Conservation (phyloP, 257 asterid genomes). For the Solanum lycopersicoides region DNA sequence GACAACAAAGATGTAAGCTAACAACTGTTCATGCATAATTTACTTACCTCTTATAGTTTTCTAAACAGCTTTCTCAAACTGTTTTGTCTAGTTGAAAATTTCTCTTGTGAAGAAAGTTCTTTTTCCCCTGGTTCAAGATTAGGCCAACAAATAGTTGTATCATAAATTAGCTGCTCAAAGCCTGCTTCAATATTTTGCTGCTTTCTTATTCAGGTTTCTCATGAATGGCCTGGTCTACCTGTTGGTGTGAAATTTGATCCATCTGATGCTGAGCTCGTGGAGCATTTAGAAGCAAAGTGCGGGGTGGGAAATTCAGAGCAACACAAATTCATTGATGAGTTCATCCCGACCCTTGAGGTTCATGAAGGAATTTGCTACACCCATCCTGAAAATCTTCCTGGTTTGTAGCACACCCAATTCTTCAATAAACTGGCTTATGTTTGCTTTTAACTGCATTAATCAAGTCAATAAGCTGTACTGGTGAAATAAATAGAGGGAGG, state of each 20-base stretch:
- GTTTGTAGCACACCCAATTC: constrained; percentile 22
- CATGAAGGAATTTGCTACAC: constrained; percentile 76
- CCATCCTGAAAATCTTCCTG: constrained; percentile 98
- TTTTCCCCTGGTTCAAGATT: not conserved
- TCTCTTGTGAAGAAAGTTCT: not conserved
- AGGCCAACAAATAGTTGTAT: not conserved
- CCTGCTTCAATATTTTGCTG: not conserved
- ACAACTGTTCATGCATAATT: not conserved
- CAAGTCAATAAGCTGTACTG: not conserved
- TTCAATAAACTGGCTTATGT: not conserved
- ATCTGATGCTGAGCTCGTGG: constrained; percentile 67
- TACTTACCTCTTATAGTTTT: not conserved
- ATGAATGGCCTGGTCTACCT: constrained; percentile 82
- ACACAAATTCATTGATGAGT: constrained; percentile 60
- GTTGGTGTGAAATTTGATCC: constrained; percentile 88
- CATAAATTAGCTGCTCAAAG: not conserved
- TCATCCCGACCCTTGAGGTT: constrained; percentile 70
- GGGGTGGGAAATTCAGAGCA: constrained; percentile 39
- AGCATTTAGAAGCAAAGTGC: constrained; percentile 77
- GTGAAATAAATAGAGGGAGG: not conserved
- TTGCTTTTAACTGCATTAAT: not conserved
- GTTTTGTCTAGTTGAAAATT: not conserved
- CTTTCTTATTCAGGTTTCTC: constrained; percentile 31
- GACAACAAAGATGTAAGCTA: constrained; percentile 64
- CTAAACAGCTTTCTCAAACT: not conserved